Evolutionary conservation across 2,329 filamentous ascomycete species (phyloP).

Genomic region (Cercospora sp.): DNA sequence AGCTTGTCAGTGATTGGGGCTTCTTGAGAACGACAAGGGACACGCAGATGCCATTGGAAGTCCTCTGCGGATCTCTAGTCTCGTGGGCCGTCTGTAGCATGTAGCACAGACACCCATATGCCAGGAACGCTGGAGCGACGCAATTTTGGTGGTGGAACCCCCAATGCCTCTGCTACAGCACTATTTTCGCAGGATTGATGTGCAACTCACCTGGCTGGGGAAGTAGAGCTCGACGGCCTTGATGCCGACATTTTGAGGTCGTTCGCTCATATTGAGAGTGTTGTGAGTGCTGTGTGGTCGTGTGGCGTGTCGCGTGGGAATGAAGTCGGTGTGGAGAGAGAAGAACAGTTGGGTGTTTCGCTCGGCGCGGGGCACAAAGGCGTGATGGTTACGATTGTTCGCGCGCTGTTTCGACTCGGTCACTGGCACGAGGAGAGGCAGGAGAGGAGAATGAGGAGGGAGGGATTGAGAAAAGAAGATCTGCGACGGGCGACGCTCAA

Average conservation of each 20-base stretch:
- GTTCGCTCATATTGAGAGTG: constrained; percentile 13
- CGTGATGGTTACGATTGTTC: constrained; percentile 15
- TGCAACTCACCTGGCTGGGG: constrained; percentile 51
- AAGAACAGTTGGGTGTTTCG: constrained; percentile 1
- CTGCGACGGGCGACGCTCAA: not conserved
- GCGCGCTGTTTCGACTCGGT: not conserved
- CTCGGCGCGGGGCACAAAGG: constrained; percentile 16
- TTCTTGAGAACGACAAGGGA: not conserved
- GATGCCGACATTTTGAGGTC: constrained; percentile 54
- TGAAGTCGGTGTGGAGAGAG: constrained; percentile 10
- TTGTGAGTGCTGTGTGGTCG: constrained; percentile 11
- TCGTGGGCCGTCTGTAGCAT: not conserved
- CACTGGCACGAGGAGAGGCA: not conserved
- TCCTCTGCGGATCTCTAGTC: not conserved
- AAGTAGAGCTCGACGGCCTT: constrained; percentile 59
- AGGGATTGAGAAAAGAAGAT: not conserved
- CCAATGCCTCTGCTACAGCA: not conserved
- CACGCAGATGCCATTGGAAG: not conserved
- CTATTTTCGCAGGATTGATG: not conserved
- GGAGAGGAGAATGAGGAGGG: not conserved
- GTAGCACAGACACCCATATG: not conserved
- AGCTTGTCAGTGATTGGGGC: constrained; percentile 19
- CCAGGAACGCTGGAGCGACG: not conserved
- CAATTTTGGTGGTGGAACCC: not conserved
- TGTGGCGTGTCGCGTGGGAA: constrained; percentile 12